Evolutionary conservation across 805 yeast species (phyloP), one percentile per base, ranked within the genome.

Genomic region (Monosporozyma servazzii): DNA sequence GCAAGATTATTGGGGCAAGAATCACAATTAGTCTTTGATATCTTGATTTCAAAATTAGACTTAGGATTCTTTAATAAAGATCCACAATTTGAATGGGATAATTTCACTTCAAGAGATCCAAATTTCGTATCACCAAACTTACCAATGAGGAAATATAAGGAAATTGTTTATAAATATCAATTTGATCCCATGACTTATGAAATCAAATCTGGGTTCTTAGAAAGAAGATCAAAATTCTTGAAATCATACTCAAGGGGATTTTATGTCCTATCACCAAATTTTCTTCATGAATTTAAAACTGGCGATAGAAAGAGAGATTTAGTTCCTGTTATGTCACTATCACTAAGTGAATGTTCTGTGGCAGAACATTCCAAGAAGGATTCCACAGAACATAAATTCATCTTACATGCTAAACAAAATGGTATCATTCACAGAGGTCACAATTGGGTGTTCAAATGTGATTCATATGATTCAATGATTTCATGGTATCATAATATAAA

Each of bases 401-500:
- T 89, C 10, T 72, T 91, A 54, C 80, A 79, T 56, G 80, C 89
- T 17, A 87, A 85, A 61, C 82, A 83, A 56, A 80, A 81, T 54
- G 93, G 93, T 13, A 71, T 85, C 53, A 75, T 88, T 55, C 84
- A 82, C 55, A 76, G 88, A 61, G 87, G 88, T 43, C 97, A 90
- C 70, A 89, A 88, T 61, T 88, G 93, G 88, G 93, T 90, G n/a
- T 90, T 91, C 72, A 77, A 95, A 57, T 84, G 95, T n/a, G 93
- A 86, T 61, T 78, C 85, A 47, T 86, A 85, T 60, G 85, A 82
- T 42, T 68, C 77, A 31, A 87, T 89, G 91, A 80, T 84, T 65
- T 76, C 74, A 40, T 91, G 99, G 99, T 87, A 79, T 67, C 79
- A 79, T 57, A 95, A 86, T 62, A 74, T 91, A 57, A 81, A 82